Percentiles rank a stretch among this genome's conserved stretches.
phyloP scores from a whole-genome alignment of 352 stramenopile species.

The Discostella stelligera region DNA sequence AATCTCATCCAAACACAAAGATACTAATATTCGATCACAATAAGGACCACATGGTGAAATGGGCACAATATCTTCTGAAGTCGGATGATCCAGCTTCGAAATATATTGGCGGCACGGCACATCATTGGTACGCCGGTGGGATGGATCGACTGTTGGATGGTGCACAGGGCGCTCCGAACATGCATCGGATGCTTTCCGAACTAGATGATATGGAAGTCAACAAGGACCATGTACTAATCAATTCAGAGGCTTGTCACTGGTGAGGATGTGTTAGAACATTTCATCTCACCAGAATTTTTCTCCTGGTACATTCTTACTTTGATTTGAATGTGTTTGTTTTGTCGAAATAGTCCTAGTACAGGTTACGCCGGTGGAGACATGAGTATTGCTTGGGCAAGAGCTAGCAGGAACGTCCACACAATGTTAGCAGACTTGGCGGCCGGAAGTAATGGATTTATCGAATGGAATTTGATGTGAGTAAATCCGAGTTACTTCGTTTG shows the following conservation, averaged over 20 bases:
- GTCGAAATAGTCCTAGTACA: conserved; percentile 43
- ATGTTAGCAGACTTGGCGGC: conserved; percentile 77
- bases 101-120: conserved; percentile 73
- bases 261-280: conserved; percentile 44
- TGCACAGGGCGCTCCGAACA: conserved; percentile 64
- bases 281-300: neutral
- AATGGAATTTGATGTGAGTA: conserved; percentile 80
- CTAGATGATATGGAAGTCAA: conserved; percentile 41
- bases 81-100: conserved; percentile 49
- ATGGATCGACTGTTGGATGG: conserved; percentile 79
- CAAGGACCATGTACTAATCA: conserved; percentile 61
- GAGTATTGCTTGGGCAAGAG: conserved; percentile 65
- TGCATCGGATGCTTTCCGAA: conserved; percentile 66
- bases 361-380: conserved; percentile 73
- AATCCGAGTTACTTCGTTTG: neutral
- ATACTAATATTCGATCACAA: conserved; percentile 84
- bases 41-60: conserved; percentile 78
- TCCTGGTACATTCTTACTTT: too few species aligned
- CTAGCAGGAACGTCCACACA: conserved; percentile 77
- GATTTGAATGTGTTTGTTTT: neutral
- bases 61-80: conserved; percentile 61
- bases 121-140: conserved; percentile 82
- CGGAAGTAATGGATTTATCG: conserved; percentile 78
- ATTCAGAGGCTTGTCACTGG: conserved; percentile 77
- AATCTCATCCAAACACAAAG: conserved; percentile 69